Evolutionary conservation across 169 alveolate genomes (phyloP), one percentile per base, ranked within the genome.

Genomic region (Prorocentrum cordatum): DNA sequence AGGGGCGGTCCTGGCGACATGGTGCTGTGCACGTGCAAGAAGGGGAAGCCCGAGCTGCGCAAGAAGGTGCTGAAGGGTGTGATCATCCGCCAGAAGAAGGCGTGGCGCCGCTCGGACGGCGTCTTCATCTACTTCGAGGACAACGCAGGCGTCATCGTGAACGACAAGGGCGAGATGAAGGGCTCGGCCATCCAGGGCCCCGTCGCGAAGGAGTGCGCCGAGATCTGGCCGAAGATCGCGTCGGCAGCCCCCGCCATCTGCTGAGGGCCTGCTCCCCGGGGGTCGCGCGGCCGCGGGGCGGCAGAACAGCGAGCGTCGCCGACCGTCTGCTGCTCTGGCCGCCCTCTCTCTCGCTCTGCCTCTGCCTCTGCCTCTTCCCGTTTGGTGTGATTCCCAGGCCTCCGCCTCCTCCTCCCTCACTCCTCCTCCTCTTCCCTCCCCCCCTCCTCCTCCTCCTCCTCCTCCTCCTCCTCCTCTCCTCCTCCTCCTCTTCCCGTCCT

Each of bases 101-200:
- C 90, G 7, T 80, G 90, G 90, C 72, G 90, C 12, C 90, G 90
- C 45, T 79, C 79, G 26, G 90, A 80, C 26, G 90, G 90, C 22
- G 77, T 80, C 67, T 80, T 59, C 79, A 26, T 91, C 66, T 91
- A 75, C 86, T 86, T 92, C 33, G 67, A 73, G 91, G 98, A 97
- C 94, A 98, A 98, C 93, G 99, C 99, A 42, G 99, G 99, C 61
- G 99, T 98, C 77, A 98, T 98, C 92, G 94, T 92, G 45, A 98
- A 97, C 94, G 98, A 98, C 93, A 98, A 98, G 96, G 99, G 99
- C 66, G 99, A 98, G 95, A 98, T 98, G 99, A 98, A 98, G 94
- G 99, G 99, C 70, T 97, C 99, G 4, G 99, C 99, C 62, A 97
- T 98, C 92, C 96, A 99, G 29, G 14, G 99, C 62, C 99, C 99